Percentiles rank a stretch among this genome's conserved stretches.
These are phyloP conservation scores for Naganishia friedmannii DNA, from an alignment of 768 basidiomycete species.

Conservation along the genomic window DNA sequence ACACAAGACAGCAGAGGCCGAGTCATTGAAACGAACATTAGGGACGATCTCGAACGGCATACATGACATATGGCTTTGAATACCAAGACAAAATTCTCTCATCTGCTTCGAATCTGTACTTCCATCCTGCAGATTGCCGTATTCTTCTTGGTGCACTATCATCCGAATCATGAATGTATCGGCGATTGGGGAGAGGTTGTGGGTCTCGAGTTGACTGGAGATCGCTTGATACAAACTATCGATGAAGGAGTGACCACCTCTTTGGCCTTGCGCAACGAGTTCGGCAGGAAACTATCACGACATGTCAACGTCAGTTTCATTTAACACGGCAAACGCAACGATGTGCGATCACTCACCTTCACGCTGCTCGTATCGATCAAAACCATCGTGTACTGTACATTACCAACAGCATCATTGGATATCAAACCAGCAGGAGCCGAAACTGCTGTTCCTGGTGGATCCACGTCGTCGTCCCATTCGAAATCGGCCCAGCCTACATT, in stretches of 20 bases:
- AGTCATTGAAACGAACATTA: conserved; percentile 1
- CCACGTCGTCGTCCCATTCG: background rate
- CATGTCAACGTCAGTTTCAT: background rate
- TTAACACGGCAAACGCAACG: background rate
- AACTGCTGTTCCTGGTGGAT: conserved; percentile 7
- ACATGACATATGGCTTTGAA: conserved; percentile 7
- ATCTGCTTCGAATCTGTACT: background rate
- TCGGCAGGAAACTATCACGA: background rate
- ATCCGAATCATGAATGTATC: conserved; percentile 19
- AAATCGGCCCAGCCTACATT: background rate
- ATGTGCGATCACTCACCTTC: background rate
- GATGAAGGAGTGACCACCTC: conserved; percentile 9
- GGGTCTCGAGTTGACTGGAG: background rate
- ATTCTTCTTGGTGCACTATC: background rate
- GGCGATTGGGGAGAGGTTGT: background rate
- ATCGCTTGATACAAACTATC: background rate
- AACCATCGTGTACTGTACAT: conserved; percentile 2
- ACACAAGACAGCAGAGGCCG: conserved; percentile 11
- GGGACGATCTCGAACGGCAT: conserved; percentile 17
- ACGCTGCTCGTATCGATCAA: conserved; percentile 9
- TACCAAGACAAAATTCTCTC: conserved; percentile 16
- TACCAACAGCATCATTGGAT: no score
- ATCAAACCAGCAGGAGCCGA: conserved; percentile 14
- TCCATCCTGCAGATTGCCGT: conserved; percentile 1
- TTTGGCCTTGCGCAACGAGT: background rate